phyloP scores from a whole-genome alignment of 2,329 filamentous ascomycete genomes.

The Colletotrichum spinosum region DNA sequence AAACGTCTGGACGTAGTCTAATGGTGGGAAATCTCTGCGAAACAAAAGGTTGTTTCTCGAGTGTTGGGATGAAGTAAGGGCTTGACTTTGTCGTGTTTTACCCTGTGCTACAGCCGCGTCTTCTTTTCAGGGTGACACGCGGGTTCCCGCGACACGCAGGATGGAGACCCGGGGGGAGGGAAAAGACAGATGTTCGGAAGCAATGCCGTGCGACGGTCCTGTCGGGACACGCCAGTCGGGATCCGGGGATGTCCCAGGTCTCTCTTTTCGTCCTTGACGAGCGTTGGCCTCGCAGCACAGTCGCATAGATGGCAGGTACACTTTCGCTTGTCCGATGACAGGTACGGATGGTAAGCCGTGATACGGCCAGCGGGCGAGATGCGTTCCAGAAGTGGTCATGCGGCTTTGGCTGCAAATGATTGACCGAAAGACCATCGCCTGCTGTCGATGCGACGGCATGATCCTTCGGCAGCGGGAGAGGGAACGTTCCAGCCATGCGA shows the following conservation, averaged over 20 bases:
- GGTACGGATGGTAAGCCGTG: no score
- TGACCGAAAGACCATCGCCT: no score
- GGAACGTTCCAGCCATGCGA: no score
- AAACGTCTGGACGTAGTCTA: constrained; percentile 2
- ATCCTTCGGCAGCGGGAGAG: no score
- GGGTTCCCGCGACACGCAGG: constrained; percentile 8
- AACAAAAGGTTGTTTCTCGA: constrained; percentile 25
- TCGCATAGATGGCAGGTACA: not conserved
- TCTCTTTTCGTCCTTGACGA: not conserved
- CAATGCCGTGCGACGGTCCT: constrained; percentile 23
- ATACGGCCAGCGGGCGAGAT: no score
- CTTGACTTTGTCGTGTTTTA: not conserved
- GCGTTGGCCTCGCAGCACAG: not conserved
- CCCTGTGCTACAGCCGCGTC: constrained; percentile 6
- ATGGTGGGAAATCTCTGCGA: constrained; percentile 10
- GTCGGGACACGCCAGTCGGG: constrained; percentile 9
- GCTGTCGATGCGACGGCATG: no score
- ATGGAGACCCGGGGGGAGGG: constrained; percentile 18
- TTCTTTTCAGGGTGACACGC: constrained; percentile 7
- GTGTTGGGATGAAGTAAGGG: constrained; percentile 27
- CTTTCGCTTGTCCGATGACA: no score
- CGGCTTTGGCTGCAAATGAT: no score
- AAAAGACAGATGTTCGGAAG: constrained; percentile 26
- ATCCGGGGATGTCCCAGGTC: not conserved
- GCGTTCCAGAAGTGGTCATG: no score